Evolutionary conservation across 768 basidiomycete species (phyloP).

Genomic region (Trametes cingulata): DNA sequence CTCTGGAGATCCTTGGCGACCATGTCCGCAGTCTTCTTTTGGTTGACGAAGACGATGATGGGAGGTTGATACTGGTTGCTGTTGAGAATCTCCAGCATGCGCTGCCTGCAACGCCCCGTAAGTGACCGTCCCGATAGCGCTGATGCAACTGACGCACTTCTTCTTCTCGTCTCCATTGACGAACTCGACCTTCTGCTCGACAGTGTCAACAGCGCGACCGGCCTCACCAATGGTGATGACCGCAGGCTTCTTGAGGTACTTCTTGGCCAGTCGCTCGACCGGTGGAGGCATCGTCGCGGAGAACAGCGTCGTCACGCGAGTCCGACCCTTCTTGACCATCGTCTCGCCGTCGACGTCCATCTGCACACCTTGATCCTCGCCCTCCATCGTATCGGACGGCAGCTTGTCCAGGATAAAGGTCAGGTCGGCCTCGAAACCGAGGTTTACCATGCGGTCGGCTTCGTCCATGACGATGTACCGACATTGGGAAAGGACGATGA

Average conservation of each 20-base stretch:
- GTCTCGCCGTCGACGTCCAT: conserved; percentile 79
- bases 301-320: conserved; percentile 93
- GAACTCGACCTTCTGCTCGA: conserved; percentile 96
- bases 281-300: conserved; percentile 99
- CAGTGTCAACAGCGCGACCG: conserved; percentile 96
- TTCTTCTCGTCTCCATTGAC: conserved; percentile 93
- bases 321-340: conserved; percentile 71
- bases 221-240: conserved; percentile 98
- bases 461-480: conserved; percentile 99
- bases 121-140: conserved; percentile 1
- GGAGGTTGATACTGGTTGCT: conserved; percentile 80
- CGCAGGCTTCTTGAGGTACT: conserved; percentile 91
- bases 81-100: conserved; percentile 90
- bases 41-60: conserved; percentile 98
- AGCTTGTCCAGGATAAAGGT: conserved; percentile 94
- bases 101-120: conserved; percentile 51
- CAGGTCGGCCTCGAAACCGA: conserved; percentile 94
- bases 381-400: conserved; percentile 84
- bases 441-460: conserved; percentile 98
- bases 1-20: conserved; percentile 93
- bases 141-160: conserved; percentile 58
- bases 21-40: conserved; percentile 99
- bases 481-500: conserved; percentile 94
- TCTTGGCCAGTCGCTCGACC: conserved; percentile 91
- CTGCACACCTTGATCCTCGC: conserved; percentile 72